Evolutionary conservation across 108 stramenopile genomes (phyloP).

Genomic region (Tribonema minus): DNA sequence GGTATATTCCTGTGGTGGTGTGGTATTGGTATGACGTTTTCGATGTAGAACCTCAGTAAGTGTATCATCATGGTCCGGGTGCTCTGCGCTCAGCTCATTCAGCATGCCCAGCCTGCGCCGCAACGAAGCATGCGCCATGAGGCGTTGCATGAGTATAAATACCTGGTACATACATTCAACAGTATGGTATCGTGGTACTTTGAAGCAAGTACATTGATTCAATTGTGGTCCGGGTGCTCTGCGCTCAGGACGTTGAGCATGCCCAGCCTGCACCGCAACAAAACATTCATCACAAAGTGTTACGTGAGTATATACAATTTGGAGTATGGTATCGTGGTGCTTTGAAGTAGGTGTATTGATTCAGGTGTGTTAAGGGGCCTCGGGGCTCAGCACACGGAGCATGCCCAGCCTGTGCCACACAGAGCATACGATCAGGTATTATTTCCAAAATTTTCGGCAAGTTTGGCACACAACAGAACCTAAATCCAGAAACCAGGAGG

Average conservation of each 20-base stretch:
- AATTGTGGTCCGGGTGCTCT: background rate
- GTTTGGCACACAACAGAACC: no score
- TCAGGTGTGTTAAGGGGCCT: slow-evolving; percentile 23
- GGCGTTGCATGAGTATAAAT: no score
- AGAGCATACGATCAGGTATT: background rate
- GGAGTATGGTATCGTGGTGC: no score
- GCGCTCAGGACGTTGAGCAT: background rate
- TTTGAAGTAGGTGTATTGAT: no score
- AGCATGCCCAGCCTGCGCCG: slow-evolving; percentile 25
- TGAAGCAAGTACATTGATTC: background rate
- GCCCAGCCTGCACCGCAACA: no score
- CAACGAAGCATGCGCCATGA: no score
- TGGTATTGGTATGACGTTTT: no score
- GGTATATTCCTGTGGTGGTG: no score
- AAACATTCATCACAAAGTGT: background rate
- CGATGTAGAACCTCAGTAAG: no score
- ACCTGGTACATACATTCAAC: background rate
- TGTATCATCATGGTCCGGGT: no score
- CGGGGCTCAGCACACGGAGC: slow-evolving; percentile 9
- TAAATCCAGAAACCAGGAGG: no score
- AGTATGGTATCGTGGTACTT: background rate
- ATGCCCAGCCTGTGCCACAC: slow-evolving; percentile 28
- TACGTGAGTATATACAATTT: background rate
- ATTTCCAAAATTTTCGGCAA: no score
- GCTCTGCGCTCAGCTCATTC: slow-evolving; percentile 2